These are phyloP conservation scores for Chalciporus sphaerocephalus DNA, from an alignment of 768 basidiomycete species.

Conservation along the genomic window DNA sequence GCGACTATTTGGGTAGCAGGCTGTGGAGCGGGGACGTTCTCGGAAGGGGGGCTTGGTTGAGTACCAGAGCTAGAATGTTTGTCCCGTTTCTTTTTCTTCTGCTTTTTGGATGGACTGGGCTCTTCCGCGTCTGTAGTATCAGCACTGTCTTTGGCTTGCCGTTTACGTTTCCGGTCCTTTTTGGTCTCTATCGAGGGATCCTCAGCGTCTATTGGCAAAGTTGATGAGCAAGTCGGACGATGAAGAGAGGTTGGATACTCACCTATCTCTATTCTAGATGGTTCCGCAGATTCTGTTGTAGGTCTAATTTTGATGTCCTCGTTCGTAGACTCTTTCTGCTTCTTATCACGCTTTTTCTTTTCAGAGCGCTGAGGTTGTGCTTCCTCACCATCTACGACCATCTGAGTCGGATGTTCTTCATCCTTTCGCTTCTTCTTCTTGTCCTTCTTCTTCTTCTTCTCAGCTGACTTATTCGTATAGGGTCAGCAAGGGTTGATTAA, in stretches of 20 bases:
- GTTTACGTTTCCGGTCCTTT: constrained; percentile 28
- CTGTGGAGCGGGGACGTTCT: constrained; percentile 16
- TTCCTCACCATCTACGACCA: constrained; percentile 13
- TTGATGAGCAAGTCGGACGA: neutral
- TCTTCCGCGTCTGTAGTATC: neutral
- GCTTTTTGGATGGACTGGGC: constrained; percentile 17
- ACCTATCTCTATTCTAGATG: neutral
- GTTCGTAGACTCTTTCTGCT: neutral
- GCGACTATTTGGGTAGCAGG: constrained; percentile 13
- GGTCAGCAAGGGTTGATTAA: constrained; percentile 5
- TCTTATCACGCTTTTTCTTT: constrained; percentile 10
- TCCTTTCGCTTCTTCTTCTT: constrained; percentile 34
- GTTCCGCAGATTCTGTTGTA: no score
- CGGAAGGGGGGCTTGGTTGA: constrained; percentile 3
- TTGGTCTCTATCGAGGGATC: constrained; percentile 10
- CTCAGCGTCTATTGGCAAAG: neutral
- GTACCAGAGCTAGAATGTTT: constrained; percentile 1
- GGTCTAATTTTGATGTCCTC: neutral
- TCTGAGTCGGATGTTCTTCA: neutral
- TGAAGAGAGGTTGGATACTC: neutral
- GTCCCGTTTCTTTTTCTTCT: constrained; percentile 26
- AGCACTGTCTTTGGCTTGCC: constrained; percentile 3
- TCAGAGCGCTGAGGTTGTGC: constrained; percentile 4
- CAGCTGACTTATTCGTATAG: constrained; percentile 9
- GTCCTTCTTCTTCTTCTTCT: constrained; percentile 37